These are phyloP conservation scores for Salinomyces thailandicus DNA, from an alignment of 2,329 filamentous ascomycete genomes.

Conservation along the genomic window DNA sequence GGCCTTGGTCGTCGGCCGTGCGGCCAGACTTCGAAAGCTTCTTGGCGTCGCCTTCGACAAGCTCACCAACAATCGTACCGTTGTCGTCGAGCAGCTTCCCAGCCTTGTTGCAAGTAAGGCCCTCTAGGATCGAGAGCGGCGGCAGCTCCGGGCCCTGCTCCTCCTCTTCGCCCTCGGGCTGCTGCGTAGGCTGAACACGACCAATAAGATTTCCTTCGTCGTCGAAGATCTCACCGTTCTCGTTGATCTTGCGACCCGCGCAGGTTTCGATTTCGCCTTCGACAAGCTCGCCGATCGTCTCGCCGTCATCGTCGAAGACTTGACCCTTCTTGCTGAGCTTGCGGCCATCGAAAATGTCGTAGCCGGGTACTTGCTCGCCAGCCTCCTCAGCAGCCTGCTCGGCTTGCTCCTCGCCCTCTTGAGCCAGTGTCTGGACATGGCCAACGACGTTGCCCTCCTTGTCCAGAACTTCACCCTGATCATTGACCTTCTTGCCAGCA, in stretches of 20 bases:
- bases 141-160: constrained; percentile 29
- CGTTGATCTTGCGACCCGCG: constrained; percentile 56
- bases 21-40: constrained; percentile 41
- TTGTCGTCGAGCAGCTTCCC: constrained; percentile 40
- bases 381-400: constrained; percentile 24
- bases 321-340: constrained; percentile 51
- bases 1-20: constrained; percentile 36
- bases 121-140: constrained; percentile 40
- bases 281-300: constrained; percentile 42
- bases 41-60: constrained; percentile 42
- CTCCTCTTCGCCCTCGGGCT: constrained; percentile 24
- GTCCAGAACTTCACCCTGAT: constrained; percentile 54
- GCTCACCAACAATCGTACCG: constrained; percentile 39
- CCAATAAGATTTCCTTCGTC: constrained; percentile 54
- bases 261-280: constrained; percentile 52
- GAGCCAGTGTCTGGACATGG: constrained; percentile 44
- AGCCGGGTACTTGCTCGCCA: constrained; percentile 47
- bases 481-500: constrained; percentile 55
- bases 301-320: constrained; percentile 43
- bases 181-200: constrained; percentile 44
- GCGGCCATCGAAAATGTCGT: constrained; percentile 40
- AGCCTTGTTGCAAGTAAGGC: constrained; percentile 40
- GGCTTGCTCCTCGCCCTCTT: constrained; percentile 26
- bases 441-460: constrained; percentile 54
- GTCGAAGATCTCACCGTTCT: constrained; percentile 54